Conservation (phyloP, 345 rosid species). For the Turnera subulata region DNA sequence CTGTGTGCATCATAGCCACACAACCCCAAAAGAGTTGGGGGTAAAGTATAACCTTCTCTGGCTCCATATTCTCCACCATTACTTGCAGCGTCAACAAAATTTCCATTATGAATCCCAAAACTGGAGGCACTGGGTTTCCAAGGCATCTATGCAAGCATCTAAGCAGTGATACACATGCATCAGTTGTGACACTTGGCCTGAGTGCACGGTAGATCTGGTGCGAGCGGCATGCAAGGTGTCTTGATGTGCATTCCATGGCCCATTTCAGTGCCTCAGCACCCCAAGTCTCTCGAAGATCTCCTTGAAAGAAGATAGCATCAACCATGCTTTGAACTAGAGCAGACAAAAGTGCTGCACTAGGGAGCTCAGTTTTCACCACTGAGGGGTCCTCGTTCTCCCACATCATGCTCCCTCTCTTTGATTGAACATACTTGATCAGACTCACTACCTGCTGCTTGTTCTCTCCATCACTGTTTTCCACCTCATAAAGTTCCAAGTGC, state of each 20-base stretch:
- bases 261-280: slow-evolving; percentile 96
- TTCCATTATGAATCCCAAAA: slow-evolving; percentile 95
- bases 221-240: slow-evolving; percentile 97
- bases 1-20: slow-evolving; percentile 99
- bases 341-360: slow-evolving; percentile 92
- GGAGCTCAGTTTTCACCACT: slow-evolving; percentile 79
- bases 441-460: slow-evolving; percentile 96
- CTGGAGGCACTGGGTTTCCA: slow-evolving; percentile 92
- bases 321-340: slow-evolving; percentile 99
- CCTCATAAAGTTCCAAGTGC: slow-evolving; percentile 96
- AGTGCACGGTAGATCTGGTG: slow-evolving; percentile 98
- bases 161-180: slow-evolving; percentile 87
- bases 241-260: slow-evolving; percentile 99
- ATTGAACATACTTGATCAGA: slow-evolving; percentile 93
- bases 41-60: slow-evolving; percentile 92
- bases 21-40: slow-evolving; percentile 99
- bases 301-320: slow-evolving; percentile 98
- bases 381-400: slow-evolving; percentile 99
- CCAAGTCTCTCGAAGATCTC: slow-evolving; percentile 99
- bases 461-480: slow-evolving; percentile 92
- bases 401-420: slow-evolving; percentile 99
- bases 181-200: slow-evolving; percentile 87
- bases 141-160: slow-evolving; percentile 97
- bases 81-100: slow-evolving; percentile 88
- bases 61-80: slow-evolving; percentile 99